These are phyloP conservation scores for Cryptococcus hybrid DNA, from an alignment of 1,284 basidiomycete species.

Conservation along the genomic window DNA sequence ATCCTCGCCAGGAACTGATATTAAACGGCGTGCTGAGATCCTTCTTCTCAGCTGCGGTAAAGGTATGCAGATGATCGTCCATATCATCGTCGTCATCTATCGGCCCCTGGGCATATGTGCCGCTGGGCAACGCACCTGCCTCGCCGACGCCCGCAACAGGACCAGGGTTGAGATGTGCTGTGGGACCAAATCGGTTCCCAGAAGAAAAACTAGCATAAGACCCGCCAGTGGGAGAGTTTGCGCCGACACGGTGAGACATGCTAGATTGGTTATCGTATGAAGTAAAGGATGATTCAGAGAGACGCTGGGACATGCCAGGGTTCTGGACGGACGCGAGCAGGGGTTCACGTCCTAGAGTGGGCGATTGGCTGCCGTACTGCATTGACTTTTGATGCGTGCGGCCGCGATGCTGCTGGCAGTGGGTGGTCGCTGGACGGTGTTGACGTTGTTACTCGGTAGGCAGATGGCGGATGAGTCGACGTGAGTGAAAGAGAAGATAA, in stretches of 20 bases:
- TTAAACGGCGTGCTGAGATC: conserved; percentile 51
- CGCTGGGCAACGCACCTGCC: neutral
- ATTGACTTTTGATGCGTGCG: neutral
- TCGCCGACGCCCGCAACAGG: neutral
- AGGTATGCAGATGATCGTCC: conserved; percentile 62
- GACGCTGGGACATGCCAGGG: conserved; percentile 32
- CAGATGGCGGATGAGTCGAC: neutral
- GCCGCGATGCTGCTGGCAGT: neutral
- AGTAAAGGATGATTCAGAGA: conserved; percentile 33
- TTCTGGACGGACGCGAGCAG: conserved; percentile 32
- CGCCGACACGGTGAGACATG: conserved; percentile 14
- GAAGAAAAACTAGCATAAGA: conserved; percentile 16
- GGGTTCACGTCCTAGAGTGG: conserved; percentile 28
- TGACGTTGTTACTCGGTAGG: neutral
- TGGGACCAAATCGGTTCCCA: conserved; percentile 21
- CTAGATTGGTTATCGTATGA: conserved; percentile 26
- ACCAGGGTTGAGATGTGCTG: conserved; percentile 16
- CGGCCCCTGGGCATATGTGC: neutral
- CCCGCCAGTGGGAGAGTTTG: conserved; percentile 1
- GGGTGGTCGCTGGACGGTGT: neutral
- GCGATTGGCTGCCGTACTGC: conserved; percentile 17
- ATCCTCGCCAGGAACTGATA: conserved; percentile 42
- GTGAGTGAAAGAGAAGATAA: neutral
- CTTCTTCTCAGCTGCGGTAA: conserved; percentile 37
- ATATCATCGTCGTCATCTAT: conserved; percentile 45